phyloP scores from a whole-genome alignment of 306 rosid species.

The Cicer arietinum region DNA sequence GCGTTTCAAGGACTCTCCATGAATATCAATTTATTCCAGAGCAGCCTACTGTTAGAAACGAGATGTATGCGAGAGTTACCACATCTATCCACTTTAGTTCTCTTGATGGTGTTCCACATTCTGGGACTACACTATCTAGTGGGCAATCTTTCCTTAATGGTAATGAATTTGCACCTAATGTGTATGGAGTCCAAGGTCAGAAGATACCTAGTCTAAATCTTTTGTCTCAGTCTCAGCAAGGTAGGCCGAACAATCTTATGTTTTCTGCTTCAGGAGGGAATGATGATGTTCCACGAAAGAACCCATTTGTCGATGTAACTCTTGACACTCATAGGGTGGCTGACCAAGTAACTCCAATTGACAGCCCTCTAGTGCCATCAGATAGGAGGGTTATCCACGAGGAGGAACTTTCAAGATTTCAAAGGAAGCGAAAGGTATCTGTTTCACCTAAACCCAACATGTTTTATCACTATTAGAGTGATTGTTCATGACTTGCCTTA shows the following conservation, averaged over 20 bases:
- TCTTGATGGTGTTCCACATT: slow-evolving; percentile 49
- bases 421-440: slow-evolving; percentile 74
- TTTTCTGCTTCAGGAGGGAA: slow-evolving; percentile 55
- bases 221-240: slow-evolving; percentile 61
- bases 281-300: slow-evolving; percentile 48
- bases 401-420: slow-evolving; percentile 59
- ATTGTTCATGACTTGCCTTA: slow-evolving; percentile 35
- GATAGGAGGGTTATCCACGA: slow-evolving; percentile 53
- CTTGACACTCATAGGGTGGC: slow-evolving; percentile 51
- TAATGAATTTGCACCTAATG: slow-evolving; percentile 54
- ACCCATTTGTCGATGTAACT: slow-evolving; percentile 47
- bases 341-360: slow-evolving; percentile 54
- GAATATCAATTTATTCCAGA: slow-evolving; percentile 85
- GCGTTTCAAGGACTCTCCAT: slow-evolving; percentile 64
- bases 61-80: slow-evolving; percentile 54
- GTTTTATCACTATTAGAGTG: slow-evolving; percentile 26
- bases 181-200: slow-evolving; percentile 61
- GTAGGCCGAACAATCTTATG: slow-evolving; percentile 51
- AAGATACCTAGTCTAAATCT: slow-evolving; percentile 53
- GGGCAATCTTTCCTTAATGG: slow-evolving; percentile 50
- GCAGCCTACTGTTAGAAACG: slow-evolving; percentile 70
- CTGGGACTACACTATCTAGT: slow-evolving; percentile 52
- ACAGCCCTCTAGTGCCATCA: slow-evolving; percentile 51
- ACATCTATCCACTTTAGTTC: slow-evolving; percentile 57
- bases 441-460: slow-evolving; percentile 9